A percentile compares a stretch with the other conserved stretches of the same genome.
Evolutionary conservation across 805 yeast genomes (phyloP).

Genomic region (Diddensiella santjacobensis): DNA sequence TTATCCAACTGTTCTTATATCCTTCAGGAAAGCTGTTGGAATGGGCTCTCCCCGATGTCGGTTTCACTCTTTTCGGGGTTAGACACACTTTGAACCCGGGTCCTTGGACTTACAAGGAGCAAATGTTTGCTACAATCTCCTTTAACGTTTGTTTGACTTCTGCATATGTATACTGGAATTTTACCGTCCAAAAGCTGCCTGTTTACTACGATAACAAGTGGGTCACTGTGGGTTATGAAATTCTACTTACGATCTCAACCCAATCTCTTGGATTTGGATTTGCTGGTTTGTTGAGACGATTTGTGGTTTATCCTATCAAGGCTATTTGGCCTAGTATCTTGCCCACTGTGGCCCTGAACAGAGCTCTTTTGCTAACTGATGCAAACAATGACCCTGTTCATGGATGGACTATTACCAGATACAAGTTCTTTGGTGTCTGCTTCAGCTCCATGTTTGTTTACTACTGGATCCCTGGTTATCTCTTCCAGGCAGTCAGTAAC

Average conservation of each 20-base stretch:
- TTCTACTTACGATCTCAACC: slow-evolving; percentile 51
- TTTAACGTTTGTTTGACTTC: slow-evolving; percentile 27
- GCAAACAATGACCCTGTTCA: slow-evolving; percentile 23
- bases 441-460: slow-evolving; percentile 42
- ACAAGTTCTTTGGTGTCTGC: slow-evolving; percentile 39
- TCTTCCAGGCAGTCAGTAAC: slow-evolving; percentile 53
- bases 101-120: slow-evolving; percentile 63
- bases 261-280: slow-evolving; percentile 65
- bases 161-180: slow-evolving; percentile 25
- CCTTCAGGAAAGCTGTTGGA: slow-evolving; percentile 45
- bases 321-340: slow-evolving; percentile 63
- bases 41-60: slow-evolving; percentile 40
- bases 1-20: slow-evolving; percentile 52
- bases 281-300: slow-evolving; percentile 57
- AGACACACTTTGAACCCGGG: slow-evolving; percentile 54
- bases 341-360: slow-evolving; percentile 53
- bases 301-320: slow-evolving; percentile 56
- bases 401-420: slow-evolving; percentile 51
- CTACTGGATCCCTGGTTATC: slow-evolving; percentile 58
- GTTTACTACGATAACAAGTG: slow-evolving; percentile 29
- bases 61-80: slow-evolving; percentile 38
- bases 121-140: slow-evolving; percentile 53
- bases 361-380: slow-evolving; percentile 38
- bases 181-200: slow-evolving; percentile 31
- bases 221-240: slow-evolving; percentile 40